Conservation (phyloP, 1,284 basidiomycete genomes). For the Trichosporon coremiiforme region DNA sequence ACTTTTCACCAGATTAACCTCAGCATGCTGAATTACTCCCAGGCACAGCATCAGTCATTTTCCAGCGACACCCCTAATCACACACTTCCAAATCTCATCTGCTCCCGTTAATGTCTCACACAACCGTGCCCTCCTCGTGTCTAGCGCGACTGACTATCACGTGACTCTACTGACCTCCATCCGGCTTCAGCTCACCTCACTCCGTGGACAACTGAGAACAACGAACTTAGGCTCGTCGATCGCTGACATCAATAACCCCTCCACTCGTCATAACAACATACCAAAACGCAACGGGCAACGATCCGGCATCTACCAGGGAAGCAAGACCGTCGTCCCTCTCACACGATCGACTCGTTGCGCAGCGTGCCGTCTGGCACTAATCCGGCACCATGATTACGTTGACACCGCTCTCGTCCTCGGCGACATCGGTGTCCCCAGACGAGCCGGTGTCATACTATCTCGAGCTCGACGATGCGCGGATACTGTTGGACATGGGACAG, state of each 20-base stretch:
- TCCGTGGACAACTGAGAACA: background rate
- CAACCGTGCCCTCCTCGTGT: too few species aligned
- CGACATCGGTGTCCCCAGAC: conserved; percentile 65
- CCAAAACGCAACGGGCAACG: background rate
- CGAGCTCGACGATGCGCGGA: conserved; percentile 90
- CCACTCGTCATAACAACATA: background rate
- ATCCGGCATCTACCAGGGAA: background rate
- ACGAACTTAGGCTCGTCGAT: background rate
- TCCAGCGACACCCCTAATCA: background rate
- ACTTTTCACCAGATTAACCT: background rate
- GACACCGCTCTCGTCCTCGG: conserved; percentile 82
- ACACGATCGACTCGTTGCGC: background rate
- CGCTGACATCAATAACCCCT: background rate
- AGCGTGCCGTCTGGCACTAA: background rate
- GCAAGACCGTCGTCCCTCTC: background rate
- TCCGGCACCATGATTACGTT: conserved; percentile 76
- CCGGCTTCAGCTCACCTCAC: background rate
- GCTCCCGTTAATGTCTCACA: background rate
- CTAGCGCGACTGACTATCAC: background rate
- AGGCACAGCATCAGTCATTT: background rate
- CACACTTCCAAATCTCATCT: background rate
- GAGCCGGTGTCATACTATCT: conserved; percentile 69
- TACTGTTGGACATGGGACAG: conserved; percentile 88
- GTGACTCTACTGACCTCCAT: background rate
- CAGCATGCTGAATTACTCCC: background rate